phyloP scores from a whole-genome alignment of 2,329 filamentous ascomycete species.

The Alternaria ventricosa region DNA sequence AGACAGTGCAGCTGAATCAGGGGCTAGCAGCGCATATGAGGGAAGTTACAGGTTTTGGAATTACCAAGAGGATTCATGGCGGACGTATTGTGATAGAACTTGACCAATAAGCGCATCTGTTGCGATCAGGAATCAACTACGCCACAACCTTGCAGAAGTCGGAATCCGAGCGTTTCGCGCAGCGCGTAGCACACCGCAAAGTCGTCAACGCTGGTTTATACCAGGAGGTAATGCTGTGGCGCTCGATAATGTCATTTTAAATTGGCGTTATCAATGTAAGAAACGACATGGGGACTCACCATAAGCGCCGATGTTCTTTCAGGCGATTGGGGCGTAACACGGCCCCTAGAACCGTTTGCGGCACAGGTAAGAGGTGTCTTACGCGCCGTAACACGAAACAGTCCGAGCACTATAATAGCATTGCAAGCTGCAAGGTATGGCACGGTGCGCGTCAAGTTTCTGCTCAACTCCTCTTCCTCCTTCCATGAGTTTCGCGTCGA shows the following conservation, averaged over 20 bases:
- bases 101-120: conserved; percentile 1
- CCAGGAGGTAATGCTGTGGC: background rate
- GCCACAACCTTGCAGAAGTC: background rate
- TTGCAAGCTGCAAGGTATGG: no score
- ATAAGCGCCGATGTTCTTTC: no score
- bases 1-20: background rate
- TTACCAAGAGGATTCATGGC: background rate
- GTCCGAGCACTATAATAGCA: no score
- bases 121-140: background rate
- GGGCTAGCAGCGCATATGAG: background rate
- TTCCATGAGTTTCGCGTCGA: background rate
- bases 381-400: no score
- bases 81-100: background rate
- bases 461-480: background rate
- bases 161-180: background rate
- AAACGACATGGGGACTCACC: no score
- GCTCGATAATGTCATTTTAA: no score
- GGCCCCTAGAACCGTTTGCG: no score
- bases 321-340: no score
- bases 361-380: no score
- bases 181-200: background rate
- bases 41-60: background rate
- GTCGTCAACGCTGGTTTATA: background rate
- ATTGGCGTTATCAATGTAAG: no score
- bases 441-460: background rate